Evolutionary conservation across 305 asterid genomes (phyloP).

Genomic region (Fraxinus paxiana): DNA sequence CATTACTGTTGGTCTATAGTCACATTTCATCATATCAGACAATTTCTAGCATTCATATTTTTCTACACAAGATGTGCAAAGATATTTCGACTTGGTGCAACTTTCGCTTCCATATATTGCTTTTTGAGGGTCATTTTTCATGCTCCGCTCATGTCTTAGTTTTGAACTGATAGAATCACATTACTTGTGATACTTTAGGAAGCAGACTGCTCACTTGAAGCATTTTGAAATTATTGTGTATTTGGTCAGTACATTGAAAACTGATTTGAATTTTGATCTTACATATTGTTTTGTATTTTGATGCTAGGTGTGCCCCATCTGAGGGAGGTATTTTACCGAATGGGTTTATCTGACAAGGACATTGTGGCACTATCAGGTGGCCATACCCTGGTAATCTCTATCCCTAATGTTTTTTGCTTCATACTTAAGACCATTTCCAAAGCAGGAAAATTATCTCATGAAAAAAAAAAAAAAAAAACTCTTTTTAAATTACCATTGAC

Average conservation of each 20-base stretch:
- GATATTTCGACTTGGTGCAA: constrained; percentile 1
- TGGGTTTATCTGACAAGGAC: constrained; percentile 90
- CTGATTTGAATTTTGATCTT: constrained; percentile 17
- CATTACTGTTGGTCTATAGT: background rate
- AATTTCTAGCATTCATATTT: background rate
- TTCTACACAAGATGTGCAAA: background rate
- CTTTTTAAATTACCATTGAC: background rate
- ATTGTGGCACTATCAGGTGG: constrained; percentile 92
- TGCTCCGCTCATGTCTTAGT: constrained; percentile 11
- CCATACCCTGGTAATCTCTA: constrained; percentile 70
- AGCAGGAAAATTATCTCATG: background rate
- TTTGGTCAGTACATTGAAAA: background rate
- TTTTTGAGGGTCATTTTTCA: background rate
- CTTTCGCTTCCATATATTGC: background rate
- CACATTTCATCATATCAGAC: background rate
- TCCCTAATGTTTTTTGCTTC: background rate
- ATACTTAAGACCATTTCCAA: background rate
- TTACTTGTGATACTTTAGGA: constrained; percentile 18
- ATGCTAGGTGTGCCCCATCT: constrained; percentile 77
- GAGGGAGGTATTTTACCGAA: constrained; percentile 73
- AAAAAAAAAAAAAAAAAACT: background rate
- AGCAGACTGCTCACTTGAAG: background rate
- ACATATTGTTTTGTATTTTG: constrained; percentile 17
- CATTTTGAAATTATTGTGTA: constrained; percentile 3
- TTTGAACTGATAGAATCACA: constrained; percentile 14